A percentile compares a stretch with the other conserved stretches of the same genome.
Conservation (phyloP, 2,329 filamentous ascomycete genomes). For the Diaporthe citriasiana region DNA sequence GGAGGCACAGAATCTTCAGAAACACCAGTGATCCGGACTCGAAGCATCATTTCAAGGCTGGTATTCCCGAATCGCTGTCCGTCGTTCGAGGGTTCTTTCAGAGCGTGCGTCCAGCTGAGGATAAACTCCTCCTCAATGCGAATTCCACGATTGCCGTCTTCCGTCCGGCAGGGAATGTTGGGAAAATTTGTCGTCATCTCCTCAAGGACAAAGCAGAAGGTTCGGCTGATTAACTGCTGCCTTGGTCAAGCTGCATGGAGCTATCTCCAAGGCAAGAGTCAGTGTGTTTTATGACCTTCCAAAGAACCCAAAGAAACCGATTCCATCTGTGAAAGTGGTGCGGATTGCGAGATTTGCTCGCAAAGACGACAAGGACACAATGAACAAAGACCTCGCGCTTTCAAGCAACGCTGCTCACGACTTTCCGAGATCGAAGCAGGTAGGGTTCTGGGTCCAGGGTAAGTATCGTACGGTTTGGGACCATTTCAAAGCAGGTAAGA, state of each 20-base stretch:
- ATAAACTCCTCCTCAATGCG: slow-evolving; percentile 66
- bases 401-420: neutral
- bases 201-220: no score
- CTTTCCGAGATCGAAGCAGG: neutral
- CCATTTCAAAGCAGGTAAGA: neutral
- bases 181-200: slow-evolving; percentile 47
- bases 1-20: neutral
- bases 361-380: neutral
- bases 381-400: neutral
- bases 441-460: neutral
- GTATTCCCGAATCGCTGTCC: slow-evolving; percentile 20
- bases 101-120: slow-evolving; percentile 67
- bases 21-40: neutral
- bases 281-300: slow-evolving; percentile 51
- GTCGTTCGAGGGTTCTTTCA: slow-evolving; percentile 69
- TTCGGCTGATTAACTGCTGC: neutral
- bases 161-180: slow-evolving; percentile 55
- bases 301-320: slow-evolving; percentile 44
- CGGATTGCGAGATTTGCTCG: neutral
- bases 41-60: neutral
- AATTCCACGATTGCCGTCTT: slow-evolving; percentile 70
- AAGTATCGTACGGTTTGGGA: neutral
- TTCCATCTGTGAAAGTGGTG: slow-evolving; percentile 43
- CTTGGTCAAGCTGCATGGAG: slow-evolving; percentile 53
- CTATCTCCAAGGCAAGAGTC: slow-evolving; percentile 56